Base-by-base conservation (phyloP, 164 flowering plant species). In the Tinospora cordifolia region DNA sequence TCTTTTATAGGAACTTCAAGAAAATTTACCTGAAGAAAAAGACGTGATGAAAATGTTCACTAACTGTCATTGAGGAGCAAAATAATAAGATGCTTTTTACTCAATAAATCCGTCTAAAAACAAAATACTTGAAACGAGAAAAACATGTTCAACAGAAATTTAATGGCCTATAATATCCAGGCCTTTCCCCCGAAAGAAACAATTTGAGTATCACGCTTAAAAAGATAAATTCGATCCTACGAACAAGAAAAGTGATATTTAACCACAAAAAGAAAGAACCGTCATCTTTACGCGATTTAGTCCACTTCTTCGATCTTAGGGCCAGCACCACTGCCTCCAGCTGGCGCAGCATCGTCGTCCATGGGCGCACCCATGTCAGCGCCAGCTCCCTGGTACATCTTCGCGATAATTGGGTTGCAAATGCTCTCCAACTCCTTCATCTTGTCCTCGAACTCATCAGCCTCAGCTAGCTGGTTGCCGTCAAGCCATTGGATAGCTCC, bases 381-480 rank as follows among this genome's bases (percentile, higher is more conserved):
- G 12, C 75, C 80, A 5, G 70, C 84, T 25, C 74, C 80, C 60
- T 78, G 79, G 71, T 82, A 80, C 81, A 82, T 82, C 75, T 82
- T 80, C 17, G 84, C 84, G 10, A 82, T 80, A 63, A 82, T 78
- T 6, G 84, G 81, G 69, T 78, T 78, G 78, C 81, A 78, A 17
- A 75, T 38, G 77, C 75, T 72, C 63, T 78, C 80, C 25, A 77
- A 62, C 70, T 78, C 80, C 68, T 77, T 77, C 76, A 77, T 74
- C 74, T 77, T 77, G 74, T 77, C 79, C 11, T 77, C 76, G 9
- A 77, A 74, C 49, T 77, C 79, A 17, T 77, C 79, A 1, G 76
- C 77, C 73, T 81, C 84, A 1, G 79, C 84, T 2, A 82, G 78
- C 74, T 82, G 84, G 75, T 82, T 82, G 68, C 75, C 73, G 46